Conservation (phyloP, 192 early-diverging fungal species). For the Lobosporangium transversale region DNA sequence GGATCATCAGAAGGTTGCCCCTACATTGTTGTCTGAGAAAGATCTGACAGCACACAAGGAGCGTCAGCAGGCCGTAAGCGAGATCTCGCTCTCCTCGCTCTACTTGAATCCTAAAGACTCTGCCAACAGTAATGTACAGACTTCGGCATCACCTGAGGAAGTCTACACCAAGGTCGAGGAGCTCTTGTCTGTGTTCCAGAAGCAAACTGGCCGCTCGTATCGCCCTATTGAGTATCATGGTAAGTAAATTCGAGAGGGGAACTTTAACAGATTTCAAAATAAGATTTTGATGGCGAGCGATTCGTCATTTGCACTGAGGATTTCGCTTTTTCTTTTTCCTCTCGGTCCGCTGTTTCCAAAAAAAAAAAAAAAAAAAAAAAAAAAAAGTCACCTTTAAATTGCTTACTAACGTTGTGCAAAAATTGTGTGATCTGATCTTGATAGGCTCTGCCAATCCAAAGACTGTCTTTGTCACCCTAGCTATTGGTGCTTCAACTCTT, state of each 20-base stretch:
- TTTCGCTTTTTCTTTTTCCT: too few relatives aligned
- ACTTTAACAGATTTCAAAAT: too few relatives aligned
- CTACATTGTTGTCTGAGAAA: constrained; percentile 46
- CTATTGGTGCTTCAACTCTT: constrained; percentile 63
- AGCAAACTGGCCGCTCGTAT: constrained; percentile 69
- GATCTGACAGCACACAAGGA: constrained; percentile 56
- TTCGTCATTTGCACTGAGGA: constrained; percentile 37
- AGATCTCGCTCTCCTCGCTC: constrained; percentile 43
- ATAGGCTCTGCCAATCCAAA: constrained; percentile 66
- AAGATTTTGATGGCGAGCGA: constrained; percentile 12
- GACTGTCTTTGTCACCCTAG: constrained; percentile 82
- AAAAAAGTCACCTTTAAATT: too few relatives aligned
- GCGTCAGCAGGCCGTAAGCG: constrained; percentile 45
- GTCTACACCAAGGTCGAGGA: constrained; percentile 63
- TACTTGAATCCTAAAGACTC: constrained; percentile 33
- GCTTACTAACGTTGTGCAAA: neutral
- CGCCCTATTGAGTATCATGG: constrained; percentile 75
- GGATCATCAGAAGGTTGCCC: constrained; percentile 42
- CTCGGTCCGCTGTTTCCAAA: too few relatives aligned
- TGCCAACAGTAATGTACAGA: neutral
- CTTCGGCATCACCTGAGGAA: constrained; percentile 55
- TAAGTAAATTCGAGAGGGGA: too few relatives aligned
- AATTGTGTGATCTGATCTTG: constrained; percentile 6
- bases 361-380: neutral
- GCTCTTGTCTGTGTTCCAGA: constrained; percentile 24